Percentiles rank a stretch among this genome's conserved stretches.
Evolutionary conservation across 2,329 filamentous ascomycete species (phyloP).

Genomic region (Beauveria brongniartii): DNA sequence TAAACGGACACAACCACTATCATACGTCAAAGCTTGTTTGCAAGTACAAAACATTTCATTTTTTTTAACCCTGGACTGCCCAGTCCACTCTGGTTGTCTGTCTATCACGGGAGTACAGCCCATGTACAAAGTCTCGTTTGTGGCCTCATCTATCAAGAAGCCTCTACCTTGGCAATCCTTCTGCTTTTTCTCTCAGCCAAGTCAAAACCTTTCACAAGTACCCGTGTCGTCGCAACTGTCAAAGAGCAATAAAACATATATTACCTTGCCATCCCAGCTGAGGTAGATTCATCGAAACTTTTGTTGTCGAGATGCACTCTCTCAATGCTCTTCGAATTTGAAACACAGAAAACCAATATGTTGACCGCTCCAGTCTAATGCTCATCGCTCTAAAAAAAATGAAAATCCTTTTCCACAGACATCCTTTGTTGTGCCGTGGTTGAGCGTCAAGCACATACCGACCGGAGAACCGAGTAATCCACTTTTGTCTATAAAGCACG

Average conservation of each 20-base stretch:
- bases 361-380: constrained; percentile 25
- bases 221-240: constrained; percentile 19
- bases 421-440: constrained; percentile 18
- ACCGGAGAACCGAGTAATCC: constrained; percentile 56
- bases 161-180: constrained; percentile 17
- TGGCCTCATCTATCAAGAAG: constrained; percentile 19
- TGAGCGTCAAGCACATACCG: constrained; percentile 28
- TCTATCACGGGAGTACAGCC: constrained; percentile 24
- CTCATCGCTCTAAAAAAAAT: constrained; percentile 22
- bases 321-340: constrained; percentile 26
- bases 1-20: neutral
- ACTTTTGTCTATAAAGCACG: constrained; percentile 55
- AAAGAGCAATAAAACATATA: constrained; percentile 20
- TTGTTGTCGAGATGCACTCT: constrained; percentile 29
- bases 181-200: constrained; percentile 23
- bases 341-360: constrained; percentile 28
- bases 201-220: constrained; percentile 17
- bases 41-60: constrained; percentile 19
- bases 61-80: constrained; percentile 23
- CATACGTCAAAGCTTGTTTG: neutral
- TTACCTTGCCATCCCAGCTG: constrained; percentile 26
- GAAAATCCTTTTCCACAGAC: constrained; percentile 16
- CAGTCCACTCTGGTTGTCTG: constrained; percentile 24
- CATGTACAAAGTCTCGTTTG: constrained; percentile 17
- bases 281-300: constrained; percentile 26